phyloP scores from a whole-genome alignment of 2,329 filamentous ascomycete species.

The Alternaria sp. region DNA sequence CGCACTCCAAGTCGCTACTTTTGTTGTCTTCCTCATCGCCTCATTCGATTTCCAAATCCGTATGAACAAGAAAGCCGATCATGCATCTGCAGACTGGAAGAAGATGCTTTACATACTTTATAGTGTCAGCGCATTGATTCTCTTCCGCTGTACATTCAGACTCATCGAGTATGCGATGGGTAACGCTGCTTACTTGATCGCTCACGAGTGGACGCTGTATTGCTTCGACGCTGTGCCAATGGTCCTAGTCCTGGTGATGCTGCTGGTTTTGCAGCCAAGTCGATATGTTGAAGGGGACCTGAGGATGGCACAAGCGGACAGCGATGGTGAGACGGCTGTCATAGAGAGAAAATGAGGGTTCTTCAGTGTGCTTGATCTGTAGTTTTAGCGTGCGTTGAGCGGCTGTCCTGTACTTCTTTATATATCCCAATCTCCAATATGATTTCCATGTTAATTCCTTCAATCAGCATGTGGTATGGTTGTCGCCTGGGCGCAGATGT shows the following conservation, averaged over 20 bases:
- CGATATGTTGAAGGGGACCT: conserved; percentile 22
- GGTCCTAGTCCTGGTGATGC: conserved; percentile 53
- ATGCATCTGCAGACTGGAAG: conserved; percentile 23
- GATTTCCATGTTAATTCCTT: not conserved
- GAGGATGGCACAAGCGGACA: not conserved
- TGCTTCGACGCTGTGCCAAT: conserved; percentile 59
- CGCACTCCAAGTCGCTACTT: conserved; percentile 45
- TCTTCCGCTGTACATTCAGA: conserved; percentile 60
- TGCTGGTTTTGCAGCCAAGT: conserved; percentile 39
- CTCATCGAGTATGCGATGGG: conserved; percentile 61
- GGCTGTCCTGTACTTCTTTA: not conserved
- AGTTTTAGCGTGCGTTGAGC: not conserved
- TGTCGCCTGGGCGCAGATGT: not conserved
- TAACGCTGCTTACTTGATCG: conserved; percentile 55
- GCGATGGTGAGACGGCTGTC: not conserved
- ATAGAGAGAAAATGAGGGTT: not conserved
- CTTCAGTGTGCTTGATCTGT: not conserved
- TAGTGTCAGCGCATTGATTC: conserved; percentile 56
- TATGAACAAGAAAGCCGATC: conserved; percentile 25
- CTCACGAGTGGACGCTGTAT: conserved; percentile 57
- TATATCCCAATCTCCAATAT: no score
- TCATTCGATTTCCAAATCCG: conserved; percentile 42
- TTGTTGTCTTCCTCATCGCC: conserved; percentile 42
- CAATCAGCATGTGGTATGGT: not conserved
- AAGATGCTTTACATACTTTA: conserved; percentile 55